Conservation (phyloP, 345 rosid genomes). For the Lepidium africanum region DNA sequence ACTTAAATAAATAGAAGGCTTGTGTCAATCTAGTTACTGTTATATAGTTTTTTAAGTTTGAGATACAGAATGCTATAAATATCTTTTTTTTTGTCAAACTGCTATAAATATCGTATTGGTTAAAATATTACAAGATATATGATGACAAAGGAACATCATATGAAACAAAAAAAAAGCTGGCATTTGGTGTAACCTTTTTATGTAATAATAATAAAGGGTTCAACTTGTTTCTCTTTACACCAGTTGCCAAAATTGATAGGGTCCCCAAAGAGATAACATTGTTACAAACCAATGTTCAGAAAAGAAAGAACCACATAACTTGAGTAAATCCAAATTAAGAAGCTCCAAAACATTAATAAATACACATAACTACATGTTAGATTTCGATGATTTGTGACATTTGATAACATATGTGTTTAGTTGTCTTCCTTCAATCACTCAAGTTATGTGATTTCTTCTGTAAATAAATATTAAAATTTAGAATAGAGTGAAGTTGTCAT, state of each 20-base stretch:
- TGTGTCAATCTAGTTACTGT: no score
- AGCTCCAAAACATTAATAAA: background rate
- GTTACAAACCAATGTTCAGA: background rate
- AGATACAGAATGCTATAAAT: no score
- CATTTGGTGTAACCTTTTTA: background rate
- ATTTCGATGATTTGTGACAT: background rate
- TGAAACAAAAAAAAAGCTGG: background rate
- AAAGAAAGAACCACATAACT: conserved; percentile 4
- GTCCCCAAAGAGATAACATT: background rate
- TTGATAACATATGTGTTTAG: background rate
- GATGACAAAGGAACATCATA: background rate
- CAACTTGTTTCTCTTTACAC: conserved; percentile 11
- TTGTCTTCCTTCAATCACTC: background rate
- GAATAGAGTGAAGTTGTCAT: background rate
- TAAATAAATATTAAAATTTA: no score
- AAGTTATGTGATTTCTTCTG: no score
- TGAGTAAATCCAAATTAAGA: conserved; percentile 12
- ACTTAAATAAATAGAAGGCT: no score
- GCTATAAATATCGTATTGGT: background rate
- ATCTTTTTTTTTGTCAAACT: no score
- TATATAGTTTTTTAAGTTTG: no score
- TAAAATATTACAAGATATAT: background rate
- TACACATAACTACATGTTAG: background rate
- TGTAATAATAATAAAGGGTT: background rate
- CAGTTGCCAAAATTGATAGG: conserved; percentile 4